Evolutionary conservation across 1,284 basidiomycete species (phyloP).

Genomic region (Ustilago lituana): DNA sequence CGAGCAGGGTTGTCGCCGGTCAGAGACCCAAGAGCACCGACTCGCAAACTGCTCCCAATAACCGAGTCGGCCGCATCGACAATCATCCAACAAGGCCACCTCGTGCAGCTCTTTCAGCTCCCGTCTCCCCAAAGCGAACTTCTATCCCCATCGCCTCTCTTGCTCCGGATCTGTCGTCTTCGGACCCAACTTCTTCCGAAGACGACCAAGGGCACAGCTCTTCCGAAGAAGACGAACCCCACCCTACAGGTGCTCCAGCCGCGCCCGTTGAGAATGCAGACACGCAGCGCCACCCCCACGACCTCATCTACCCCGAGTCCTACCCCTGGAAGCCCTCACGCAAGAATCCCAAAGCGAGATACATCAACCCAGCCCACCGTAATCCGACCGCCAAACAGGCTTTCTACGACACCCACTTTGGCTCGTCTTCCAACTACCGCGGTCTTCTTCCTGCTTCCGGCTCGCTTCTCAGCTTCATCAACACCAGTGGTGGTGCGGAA

Average conservation of each 20-base stretch:
- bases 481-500: conserved; percentile 1
- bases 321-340: conserved; percentile 39
- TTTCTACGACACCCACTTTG: conserved; percentile 58
- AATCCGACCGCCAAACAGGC: conserved; percentile 58
- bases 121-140: conserved; percentile 11
- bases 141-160: background rate
- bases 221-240: too few species aligned
- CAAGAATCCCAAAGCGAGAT: conserved; percentile 19
- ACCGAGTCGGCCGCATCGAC: too few species aligned
- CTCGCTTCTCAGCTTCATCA: conserved; percentile 5
- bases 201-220: background rate
- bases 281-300: conserved; percentile 23
- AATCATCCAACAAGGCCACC: background rate
- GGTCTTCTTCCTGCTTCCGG: conserved; percentile 27
- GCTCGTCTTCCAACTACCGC: conserved; percentile 43
- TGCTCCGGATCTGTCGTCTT: conserved; percentile 16
- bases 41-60: background rate
- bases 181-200: background rate
- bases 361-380: conserved; percentile 47
- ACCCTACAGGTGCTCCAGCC: too few species aligned
- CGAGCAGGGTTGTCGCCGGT: background rate
- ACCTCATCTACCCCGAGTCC: conserved; percentile 29
- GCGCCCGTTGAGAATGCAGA: background rate
- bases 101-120: conserved; percentile 3
- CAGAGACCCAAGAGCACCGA: background rate